Conservation (phyloP, 139 green algal genomes). For the Nannochloris sp. region DNA sequence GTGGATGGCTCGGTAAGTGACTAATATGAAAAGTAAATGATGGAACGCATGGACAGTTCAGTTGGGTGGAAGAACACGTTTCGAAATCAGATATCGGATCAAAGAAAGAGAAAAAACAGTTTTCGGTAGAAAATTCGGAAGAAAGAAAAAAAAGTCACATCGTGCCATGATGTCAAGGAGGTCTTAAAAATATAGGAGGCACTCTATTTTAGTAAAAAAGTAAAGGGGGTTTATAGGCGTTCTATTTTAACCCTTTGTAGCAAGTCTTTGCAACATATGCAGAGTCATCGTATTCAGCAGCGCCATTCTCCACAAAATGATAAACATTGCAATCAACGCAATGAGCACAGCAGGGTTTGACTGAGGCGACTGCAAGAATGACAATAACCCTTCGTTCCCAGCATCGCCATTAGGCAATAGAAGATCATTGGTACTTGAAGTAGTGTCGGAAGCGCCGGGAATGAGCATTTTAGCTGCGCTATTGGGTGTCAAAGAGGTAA, state of each 20-base stretch:
- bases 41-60: too few relatives aligned
- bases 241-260: too few relatives aligned
- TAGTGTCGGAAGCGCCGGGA: not conserved
- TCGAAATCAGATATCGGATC: too few relatives aligned
- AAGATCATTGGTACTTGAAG: not conserved
- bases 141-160: too few relatives aligned
- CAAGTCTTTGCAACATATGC: not conserved
- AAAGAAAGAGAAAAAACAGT: not conserved
- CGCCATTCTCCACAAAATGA: slow-evolving; percentile 17
- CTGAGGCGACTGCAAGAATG: slow-evolving; percentile 3
- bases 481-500: not conserved
- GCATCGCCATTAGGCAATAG: not conserved
- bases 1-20: too few relatives aligned
- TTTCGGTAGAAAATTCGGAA: not conserved
- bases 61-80: too few relatives aligned
- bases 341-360: slow-evolving; percentile 19
- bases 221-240: too few relatives aligned
- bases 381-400: not conserved
- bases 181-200: too few relatives aligned
- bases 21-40: too few relatives aligned
- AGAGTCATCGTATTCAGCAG: slow-evolving; percentile 6
- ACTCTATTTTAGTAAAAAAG: too few relatives aligned
- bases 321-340: slow-evolving; percentile 8
- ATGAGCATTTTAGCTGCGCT: not conserved
- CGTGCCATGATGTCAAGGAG: too few relatives aligned